Base-by-base conservation (phyloP, 2,329 filamentous ascomycete species). In the Colletotrichum tropicicola region DNA sequence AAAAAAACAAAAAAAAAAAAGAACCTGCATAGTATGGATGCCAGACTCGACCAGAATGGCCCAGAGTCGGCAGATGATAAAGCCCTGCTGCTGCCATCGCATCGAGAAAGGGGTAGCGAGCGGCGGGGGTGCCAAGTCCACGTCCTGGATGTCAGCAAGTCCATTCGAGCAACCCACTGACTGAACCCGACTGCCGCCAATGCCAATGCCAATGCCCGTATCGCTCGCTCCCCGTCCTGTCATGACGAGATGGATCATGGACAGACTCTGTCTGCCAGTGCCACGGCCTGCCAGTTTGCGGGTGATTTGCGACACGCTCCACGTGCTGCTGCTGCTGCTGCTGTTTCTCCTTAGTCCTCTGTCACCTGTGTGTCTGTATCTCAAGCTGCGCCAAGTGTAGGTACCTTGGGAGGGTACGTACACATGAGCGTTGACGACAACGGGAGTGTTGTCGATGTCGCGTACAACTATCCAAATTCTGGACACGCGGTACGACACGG, bases 111-210 rank as follows among this genome's bases (percentile, higher is more conserved):
- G 54, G 54, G 54, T 57, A 47, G 39, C 53, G 39, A 55, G 39
- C 28, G 15, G n/a, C 39, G 39, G 19, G n/a, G 8, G 39, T 35
- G 32, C 32, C 43, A 45, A 25, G 43, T 23, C 43, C 10, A 43
- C 19, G 6, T 43, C 19, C n/a, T 8, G 13, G 8, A 43, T 19
- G 39, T n/a, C 2, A 17, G 6, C 39, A 45, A 35, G 41, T 45
- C 19, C 41, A 47, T 30, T 47, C 35, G n/a, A n/a, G n/a, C 39
- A 56, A 47, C 53, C 53, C 56, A 64, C 60, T 60, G 60, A 55
- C 57, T 25, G 41, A 39, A 28, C 19, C 41, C 30, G 32, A 15
- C n/a, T 28, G 47, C 35, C 47, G 35, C 12, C 12, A 35, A 12
- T 35, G 32, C 32, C 23, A 59, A 35, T 43, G 35, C 43, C 27